phyloP scores from a whole-genome alignment of 352 stramenopile species.

The Globisporangium lucens region DNA sequence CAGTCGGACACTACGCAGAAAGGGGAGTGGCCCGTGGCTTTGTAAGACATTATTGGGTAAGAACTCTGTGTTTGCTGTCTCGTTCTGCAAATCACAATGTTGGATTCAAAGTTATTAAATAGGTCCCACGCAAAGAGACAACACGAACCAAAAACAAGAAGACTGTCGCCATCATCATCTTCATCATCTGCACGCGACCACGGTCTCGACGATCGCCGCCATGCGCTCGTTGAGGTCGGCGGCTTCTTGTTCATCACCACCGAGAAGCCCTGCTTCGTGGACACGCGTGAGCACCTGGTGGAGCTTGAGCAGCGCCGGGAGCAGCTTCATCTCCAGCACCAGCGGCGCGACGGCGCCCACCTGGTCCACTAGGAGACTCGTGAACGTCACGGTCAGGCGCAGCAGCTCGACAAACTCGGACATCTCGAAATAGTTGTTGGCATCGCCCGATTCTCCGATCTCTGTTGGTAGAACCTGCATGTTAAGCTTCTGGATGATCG shows the following conservation, averaged over 20 bases:
- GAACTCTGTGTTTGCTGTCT: neutral
- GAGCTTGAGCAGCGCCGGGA: conserved; percentile 42
- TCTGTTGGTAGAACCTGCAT: neutral
- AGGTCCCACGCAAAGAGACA: neutral
- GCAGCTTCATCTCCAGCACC: conserved; percentile 24
- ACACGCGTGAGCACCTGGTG: conserved; percentile 26
- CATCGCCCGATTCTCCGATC: neutral
- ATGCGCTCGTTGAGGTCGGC: conserved; percentile 31
- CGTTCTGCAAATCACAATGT: neutral
- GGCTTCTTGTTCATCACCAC: conserved; percentile 7
- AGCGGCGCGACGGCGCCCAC: conserved; percentile 22
- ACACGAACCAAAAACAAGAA: neutral
- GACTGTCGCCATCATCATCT: too few relatives aligned
- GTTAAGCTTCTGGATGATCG: conserved; percentile 15
- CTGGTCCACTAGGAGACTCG: conserved; percentile 47
- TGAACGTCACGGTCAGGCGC: conserved; percentile 45
- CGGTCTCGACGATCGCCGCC: conserved; percentile 29
- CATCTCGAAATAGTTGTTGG: conserved; percentile 21
- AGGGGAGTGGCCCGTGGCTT: neutral
- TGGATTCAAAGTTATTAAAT: neutral
- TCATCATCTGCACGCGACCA: conserved; percentile 19
- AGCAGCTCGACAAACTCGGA: conserved; percentile 59
- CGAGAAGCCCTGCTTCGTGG: conserved; percentile 18
- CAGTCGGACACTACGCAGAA: conserved; percentile 1
- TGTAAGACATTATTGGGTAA: neutral